A percentile compares a stretch with the other conserved stretches of the same genome.
phyloP scores from a whole-genome alignment of 1,139 yeast genomes.

The Hansenula sp. region DNA sequence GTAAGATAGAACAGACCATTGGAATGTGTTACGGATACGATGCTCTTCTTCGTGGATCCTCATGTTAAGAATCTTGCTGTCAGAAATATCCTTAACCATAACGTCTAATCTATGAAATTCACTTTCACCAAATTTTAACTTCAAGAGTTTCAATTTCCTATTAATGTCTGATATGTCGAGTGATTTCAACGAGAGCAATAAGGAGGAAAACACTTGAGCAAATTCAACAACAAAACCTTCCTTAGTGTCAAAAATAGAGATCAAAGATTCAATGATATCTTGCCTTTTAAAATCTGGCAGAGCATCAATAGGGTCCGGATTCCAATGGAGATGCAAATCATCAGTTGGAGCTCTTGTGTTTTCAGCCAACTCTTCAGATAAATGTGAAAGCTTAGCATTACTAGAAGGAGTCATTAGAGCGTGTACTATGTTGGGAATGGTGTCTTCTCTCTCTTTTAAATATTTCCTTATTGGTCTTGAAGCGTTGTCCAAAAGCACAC shows the following conservation, averaged over 20 bases:
- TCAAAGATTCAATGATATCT: constrained; percentile 69
- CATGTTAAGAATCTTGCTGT: constrained; percentile 41
- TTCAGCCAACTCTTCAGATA: constrained; percentile 47
- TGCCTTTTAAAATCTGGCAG: constrained; percentile 72
- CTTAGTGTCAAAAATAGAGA: constrained; percentile 75
- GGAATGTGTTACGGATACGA: constrained; percentile 18
- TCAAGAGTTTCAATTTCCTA: constrained; percentile 48
- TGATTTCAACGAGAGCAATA: constrained; percentile 46
- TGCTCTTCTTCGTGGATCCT: constrained; percentile 20
- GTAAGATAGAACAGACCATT: constrained; percentile 38
- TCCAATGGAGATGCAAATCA: constrained; percentile 51
- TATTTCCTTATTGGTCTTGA: constrained; percentile 66
- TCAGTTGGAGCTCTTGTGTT: constrained; percentile 22
- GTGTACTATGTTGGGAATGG: constrained; percentile 63
- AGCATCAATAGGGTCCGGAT: constrained; percentile 92
- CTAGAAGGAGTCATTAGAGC: constrained; percentile 60
- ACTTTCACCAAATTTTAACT: constrained; percentile 60
- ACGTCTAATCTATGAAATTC: constrained; percentile 73
- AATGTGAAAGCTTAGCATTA: constrained; percentile 36
- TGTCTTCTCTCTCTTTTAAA: constrained; percentile 69
- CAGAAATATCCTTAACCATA: constrained; percentile 76
- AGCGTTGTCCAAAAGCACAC: constrained; percentile 75
- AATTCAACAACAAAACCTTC: constrained; percentile 73
- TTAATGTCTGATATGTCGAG: constrained; percentile 42
- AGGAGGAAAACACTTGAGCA: constrained; percentile 58